Conservation (phyloP, 305 asterid genomes). For the Rubia peregrina region DNA sequence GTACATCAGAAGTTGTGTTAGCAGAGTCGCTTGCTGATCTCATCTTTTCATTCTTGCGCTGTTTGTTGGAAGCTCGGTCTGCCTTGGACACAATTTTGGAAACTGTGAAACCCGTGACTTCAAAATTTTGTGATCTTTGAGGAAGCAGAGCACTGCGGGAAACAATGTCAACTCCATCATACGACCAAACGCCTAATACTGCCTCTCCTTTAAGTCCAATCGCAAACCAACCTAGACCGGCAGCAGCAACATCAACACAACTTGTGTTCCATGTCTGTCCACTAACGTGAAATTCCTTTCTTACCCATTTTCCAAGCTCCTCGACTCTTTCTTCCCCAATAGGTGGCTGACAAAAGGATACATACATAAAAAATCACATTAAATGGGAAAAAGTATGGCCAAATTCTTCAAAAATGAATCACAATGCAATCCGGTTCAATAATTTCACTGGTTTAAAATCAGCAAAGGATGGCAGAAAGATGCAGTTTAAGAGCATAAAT, state of each 20-base stretch:
- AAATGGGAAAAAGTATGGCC: background rate
- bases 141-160: slow-evolving; percentile 65
- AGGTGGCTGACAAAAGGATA: slow-evolving; percentile 59
- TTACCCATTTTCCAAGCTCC: slow-evolving; percentile 78
- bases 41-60: slow-evolving; percentile 30
- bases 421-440: background rate
- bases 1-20: background rate
- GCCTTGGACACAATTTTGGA: slow-evolving; percentile 69
- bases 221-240: slow-evolving; percentile 92
- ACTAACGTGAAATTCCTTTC: slow-evolving; percentile 42
- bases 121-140: slow-evolving; percentile 53
- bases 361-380: background rate
- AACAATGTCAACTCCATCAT: slow-evolving; percentile 62
- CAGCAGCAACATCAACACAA: slow-evolving; percentile 60
- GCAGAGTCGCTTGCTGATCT: slow-evolving; percentile 18
- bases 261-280: slow-evolving; percentile 72
- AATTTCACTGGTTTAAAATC: background rate
- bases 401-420: background rate
- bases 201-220: slow-evolving; percentile 84
- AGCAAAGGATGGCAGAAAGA: background rate
- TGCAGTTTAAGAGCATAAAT: background rate
- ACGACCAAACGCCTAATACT: slow-evolving; percentile 61
- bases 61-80: slow-evolving; percentile 48
- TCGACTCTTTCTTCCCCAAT: slow-evolving; percentile 54
- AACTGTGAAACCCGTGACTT: slow-evolving; percentile 76